Evolutionary conservation across 2,329 filamentous ascomycete species (phyloP), one percentile per base, ranked within the genome.

Genomic region (Gyromitra esculenta): DNA sequence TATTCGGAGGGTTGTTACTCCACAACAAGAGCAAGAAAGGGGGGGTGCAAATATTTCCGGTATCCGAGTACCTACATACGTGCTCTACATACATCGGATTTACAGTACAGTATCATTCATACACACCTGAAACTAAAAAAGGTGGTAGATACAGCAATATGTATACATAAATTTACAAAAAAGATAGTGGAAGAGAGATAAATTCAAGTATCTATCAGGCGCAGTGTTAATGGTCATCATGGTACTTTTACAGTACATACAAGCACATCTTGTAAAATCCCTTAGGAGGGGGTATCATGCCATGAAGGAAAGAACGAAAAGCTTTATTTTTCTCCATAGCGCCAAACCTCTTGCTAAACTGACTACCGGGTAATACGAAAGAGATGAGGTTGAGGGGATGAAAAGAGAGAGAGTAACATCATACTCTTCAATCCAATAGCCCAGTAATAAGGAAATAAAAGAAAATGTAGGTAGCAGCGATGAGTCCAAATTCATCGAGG

Each of bases 331-430:
- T 70, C 65, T 63, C 57, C 72, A 13, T 64, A 69, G 50, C 65
- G 57, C 72, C 57, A 54, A 64, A 69, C 66, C 57, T 62, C 56
- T 74, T 74, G 72, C 64, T 72, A 75, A 64, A 77, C 60, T 21
- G 63, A 67, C 43, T 71, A 68, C 63, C 25, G 60, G 67, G 68
- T 31, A 69, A 66, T 56, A 71, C 35, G 54, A 73, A 63, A 64
- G 13, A 69, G 21, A 60, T 50, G 59, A n/a, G 35, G 59, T 54
- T n/a, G 41, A 45, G 59, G 56, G 37, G 5, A 5, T 39, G 35
- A 37, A 45, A 60, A 52, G 37, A 8, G n/a, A 45, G 37, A 59
- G 35, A 45, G 45, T 37, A 65, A 71, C 37, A 37, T 57, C 50
- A 50, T 75, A 52, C 50, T 60, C 48, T 50, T 45, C 57, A 35